Base-by-base conservation (phyloP, 1,139 yeast genomes). In the Yamadazyma sp. region DNA sequence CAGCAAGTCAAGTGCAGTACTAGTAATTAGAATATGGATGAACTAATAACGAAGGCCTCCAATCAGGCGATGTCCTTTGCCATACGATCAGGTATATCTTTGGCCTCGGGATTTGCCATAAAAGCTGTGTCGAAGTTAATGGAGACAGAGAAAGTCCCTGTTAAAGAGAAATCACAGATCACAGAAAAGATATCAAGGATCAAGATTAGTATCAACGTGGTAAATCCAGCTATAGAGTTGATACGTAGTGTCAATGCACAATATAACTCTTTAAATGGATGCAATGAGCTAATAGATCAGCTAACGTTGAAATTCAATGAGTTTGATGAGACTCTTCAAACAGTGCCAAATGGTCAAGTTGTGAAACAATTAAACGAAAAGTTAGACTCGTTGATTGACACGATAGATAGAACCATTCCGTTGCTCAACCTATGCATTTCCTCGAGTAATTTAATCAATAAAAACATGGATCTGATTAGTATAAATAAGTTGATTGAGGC, bases 31-130 rank as follows among this genome's bases (percentile, higher is more conserved):
- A 31, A 12, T n/a, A 71, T 71, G 77, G 78, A 72, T 46, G 73
- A 70, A 39, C 57, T 72, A 22, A 51, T 71, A 20, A 57, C 67
- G 17, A 74, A 79, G 61, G 94, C 94, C 3, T 84, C 90, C 23
- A 80, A 78, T 40, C 92, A 86, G 48, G 88, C 88, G 1, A 87
- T 86, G 8, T 77, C 89, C 2, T 83, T 86, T 62, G 95, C 94
- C 9, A 80, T 86, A 29, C 66, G 86, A 41, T 84, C 92, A 1
- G 89, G 94, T 0, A 78, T 86, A 18, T 80, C 89, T 0, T 53
- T 85, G 24, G 95, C 94, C 0, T 80, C 90, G 0, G 81, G 86
- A 0, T 86, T 80, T 60, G 92, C 92, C 14, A 73, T 86, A 37
- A 80, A 78, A 45, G 79, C 86, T 0, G 76, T 85, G 13, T 60